These are phyloP conservation scores for Galerina marginata DNA, from an alignment of 768 basidiomycete species.

Conservation along the genomic window DNA sequence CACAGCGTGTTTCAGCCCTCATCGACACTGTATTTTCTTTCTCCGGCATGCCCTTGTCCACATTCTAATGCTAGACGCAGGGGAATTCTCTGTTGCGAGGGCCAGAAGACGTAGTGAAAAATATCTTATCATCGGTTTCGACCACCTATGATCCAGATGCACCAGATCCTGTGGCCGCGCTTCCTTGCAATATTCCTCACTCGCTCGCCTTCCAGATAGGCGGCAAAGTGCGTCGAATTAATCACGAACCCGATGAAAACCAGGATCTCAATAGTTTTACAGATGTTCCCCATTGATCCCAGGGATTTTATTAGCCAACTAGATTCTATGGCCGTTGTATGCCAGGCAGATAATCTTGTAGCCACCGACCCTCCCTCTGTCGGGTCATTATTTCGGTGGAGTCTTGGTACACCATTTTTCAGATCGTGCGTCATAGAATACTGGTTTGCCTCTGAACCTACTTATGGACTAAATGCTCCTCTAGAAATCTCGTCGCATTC, in stretches of 20 bases:
- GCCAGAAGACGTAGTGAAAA: conserved; percentile 65
- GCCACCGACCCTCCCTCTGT: conserved; percentile 62
- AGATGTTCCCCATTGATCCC: conserved; percentile 72
- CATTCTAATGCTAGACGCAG: conserved; percentile 33
- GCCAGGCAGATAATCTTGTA: conserved; percentile 60
- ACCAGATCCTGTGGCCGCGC: conserved; percentile 28
- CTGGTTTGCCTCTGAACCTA: background rate
- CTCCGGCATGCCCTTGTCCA: background rate
- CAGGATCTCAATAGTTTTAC: background rate
- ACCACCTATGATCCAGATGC: conserved; percentile 36
- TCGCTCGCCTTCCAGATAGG: conserved; percentile 68
- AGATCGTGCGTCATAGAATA: conserved; percentile 61
- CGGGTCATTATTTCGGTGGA: conserved; percentile 69
- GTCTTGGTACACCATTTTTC: conserved; percentile 72
- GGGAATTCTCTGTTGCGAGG: conserved; percentile 78
- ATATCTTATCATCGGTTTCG: conserved; percentile 46
- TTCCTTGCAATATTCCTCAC: conserved; percentile 61
- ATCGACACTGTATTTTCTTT: conserved; percentile 60
- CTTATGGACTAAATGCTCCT: background rate
- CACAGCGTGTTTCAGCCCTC: conserved; percentile 55
- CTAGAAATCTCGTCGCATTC: conserved; percentile 66
- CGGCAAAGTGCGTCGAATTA: conserved; percentile 43
- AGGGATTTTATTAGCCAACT: conserved; percentile 64
- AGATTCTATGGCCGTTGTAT: conserved; percentile 42
- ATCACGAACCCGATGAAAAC: background rate